A percentile compares a stretch with the other conserved stretches of the same genome.
phyloP scores from a whole-genome alignment of 228 moss, liverwort and hornwort genomes.

The Sphagnum fallax region DNA sequence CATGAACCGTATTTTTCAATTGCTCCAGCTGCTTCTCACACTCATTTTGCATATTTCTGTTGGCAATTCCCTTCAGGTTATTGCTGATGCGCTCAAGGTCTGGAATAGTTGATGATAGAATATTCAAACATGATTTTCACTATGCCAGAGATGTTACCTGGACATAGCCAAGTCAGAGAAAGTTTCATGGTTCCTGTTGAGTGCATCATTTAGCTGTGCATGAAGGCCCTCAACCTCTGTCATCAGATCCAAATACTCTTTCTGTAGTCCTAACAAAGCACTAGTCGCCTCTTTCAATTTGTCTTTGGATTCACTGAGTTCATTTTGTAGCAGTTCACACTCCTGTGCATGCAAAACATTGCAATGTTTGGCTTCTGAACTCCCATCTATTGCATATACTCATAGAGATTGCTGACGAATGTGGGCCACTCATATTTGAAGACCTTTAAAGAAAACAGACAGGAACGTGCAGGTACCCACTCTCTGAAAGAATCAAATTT shows the following conservation, averaged over 20 bases:
- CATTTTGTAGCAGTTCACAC: slow-evolving; percentile 31
- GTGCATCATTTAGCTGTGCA: slow-evolving; percentile 37
- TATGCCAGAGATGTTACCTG: slow-evolving; percentile 21
- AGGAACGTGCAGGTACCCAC: too few relatives aligned
- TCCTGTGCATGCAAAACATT: slow-evolving; percentile 27
- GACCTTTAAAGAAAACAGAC: too few relatives aligned
- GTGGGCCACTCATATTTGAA: too few relatives aligned
- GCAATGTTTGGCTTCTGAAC: too few relatives aligned
- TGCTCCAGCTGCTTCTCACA: slow-evolving; percentile 32
- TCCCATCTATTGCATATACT: too few relatives aligned
- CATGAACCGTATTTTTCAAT: slow-evolving; percentile 41
- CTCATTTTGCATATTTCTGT: slow-evolving; percentile 38
- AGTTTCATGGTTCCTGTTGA: slow-evolving; percentile 46
- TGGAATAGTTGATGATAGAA: too few relatives aligned
- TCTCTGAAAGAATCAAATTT: too few relatives aligned
- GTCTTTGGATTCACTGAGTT: slow-evolving; percentile 21
- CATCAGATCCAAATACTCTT: slow-evolving; percentile 38
- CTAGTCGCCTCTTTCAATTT: slow-evolving; percentile 13
- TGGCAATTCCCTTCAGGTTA: too few relatives aligned
- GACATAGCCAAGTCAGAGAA: slow-evolving; percentile 32
- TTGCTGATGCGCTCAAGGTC: too few relatives aligned
- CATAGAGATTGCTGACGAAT: too few relatives aligned
- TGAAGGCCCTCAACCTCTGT: slow-evolving; percentile 55
- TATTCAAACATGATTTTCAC: too few relatives aligned
- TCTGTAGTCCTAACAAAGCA: slow-evolving; percentile 21